Evolutionary conservation across 805 yeast species (phyloP).

Genomic region (Yarrowia bubula): DNA sequence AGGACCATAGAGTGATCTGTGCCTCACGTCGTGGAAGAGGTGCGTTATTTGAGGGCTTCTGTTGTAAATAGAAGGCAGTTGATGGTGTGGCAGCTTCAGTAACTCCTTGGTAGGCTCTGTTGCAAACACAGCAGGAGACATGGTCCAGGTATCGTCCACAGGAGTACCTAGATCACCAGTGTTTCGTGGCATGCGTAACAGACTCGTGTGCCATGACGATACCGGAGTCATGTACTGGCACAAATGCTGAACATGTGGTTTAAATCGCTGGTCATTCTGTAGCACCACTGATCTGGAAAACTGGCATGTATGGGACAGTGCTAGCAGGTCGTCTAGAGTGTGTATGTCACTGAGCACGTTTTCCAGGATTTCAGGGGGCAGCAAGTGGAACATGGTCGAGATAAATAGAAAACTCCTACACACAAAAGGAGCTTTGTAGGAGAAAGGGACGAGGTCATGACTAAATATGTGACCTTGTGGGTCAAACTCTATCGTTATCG

Average conservation of each 20-base stretch:
- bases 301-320: slow-evolving; percentile 7
- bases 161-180: background rate
- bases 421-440: background rate
- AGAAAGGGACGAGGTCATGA: background rate
- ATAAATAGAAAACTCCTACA: background rate
- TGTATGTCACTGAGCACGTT: background rate
- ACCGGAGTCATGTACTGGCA: slow-evolving; percentile 18
- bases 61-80: background rate
- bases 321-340: background rate
- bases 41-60: background rate
- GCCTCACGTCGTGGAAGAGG: slow-evolving; percentile 7
- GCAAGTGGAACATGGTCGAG: slow-evolving; percentile 4
- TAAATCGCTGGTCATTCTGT: slow-evolving; percentile 8
- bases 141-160: slow-evolving; percentile 15
- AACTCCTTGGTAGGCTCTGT: slow-evolving; percentile 15
- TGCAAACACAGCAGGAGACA: slow-evolving; percentile 17
- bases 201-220: slow-evolving; percentile 9
- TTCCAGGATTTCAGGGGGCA: slow-evolving; percentile 5
- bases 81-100: background rate
- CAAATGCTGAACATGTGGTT: slow-evolving; percentile 8
- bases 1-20: slow-evolving; percentile 13
- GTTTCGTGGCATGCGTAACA: background rate
- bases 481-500: slow-evolving; percentile 27
- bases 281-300: slow-evolving; percentile 5
- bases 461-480: slow-evolving; percentile 21